Evolutionary conservation across 2,329 filamentous ascomycete genomes (phyloP).

Genomic region (Leptographium wingfieldii): DNA sequence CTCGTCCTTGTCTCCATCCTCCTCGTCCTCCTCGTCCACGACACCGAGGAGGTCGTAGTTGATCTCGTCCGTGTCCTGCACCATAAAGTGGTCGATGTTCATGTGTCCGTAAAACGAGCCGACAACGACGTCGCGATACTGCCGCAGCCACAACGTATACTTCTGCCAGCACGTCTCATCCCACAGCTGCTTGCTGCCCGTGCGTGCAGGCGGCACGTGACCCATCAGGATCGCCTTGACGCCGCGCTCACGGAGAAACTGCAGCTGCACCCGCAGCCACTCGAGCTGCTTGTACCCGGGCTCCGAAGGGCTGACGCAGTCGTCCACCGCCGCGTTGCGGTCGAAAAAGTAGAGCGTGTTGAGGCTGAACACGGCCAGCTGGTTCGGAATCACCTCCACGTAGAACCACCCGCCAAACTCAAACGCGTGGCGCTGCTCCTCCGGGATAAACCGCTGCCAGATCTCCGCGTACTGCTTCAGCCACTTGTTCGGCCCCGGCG

Average conservation of each 20-base stretch:
- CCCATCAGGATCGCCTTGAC: constrained; percentile 94
- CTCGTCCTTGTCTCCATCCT: not conserved
- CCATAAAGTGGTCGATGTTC: constrained; percentile 95
- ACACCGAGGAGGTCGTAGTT: constrained; percentile 38
- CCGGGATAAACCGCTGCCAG: constrained; percentile 80
- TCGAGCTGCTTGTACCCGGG: constrained; percentile 93
- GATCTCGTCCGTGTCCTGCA: constrained; percentile 74
- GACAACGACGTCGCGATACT: constrained; percentile 82
- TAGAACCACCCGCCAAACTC: constrained; percentile 90
- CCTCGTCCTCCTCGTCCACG: constrained; percentile 28
- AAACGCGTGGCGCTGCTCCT: constrained; percentile 84
- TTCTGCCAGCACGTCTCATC: constrained; percentile 98
- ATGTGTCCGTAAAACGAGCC: constrained; percentile 81
- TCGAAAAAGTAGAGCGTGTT: constrained; percentile 97
- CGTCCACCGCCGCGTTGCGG: constrained; percentile 86
- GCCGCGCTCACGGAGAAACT: constrained; percentile 65
- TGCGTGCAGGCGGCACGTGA: constrained; percentile 84
- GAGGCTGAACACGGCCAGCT: constrained; percentile 80
- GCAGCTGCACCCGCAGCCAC: constrained; percentile 83
- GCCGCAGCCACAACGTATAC: constrained; percentile 79
- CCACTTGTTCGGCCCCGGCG: constrained; percentile 76
- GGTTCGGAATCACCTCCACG: constrained; percentile 77
- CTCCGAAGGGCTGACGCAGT: constrained; percentile 65
- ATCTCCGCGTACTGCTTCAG: constrained; percentile 64
- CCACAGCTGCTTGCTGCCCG: constrained; percentile 76